Evolutionary conservation across 75 land plant genomes (phyloP).

Genomic region (Gnetum montanum): DNA sequence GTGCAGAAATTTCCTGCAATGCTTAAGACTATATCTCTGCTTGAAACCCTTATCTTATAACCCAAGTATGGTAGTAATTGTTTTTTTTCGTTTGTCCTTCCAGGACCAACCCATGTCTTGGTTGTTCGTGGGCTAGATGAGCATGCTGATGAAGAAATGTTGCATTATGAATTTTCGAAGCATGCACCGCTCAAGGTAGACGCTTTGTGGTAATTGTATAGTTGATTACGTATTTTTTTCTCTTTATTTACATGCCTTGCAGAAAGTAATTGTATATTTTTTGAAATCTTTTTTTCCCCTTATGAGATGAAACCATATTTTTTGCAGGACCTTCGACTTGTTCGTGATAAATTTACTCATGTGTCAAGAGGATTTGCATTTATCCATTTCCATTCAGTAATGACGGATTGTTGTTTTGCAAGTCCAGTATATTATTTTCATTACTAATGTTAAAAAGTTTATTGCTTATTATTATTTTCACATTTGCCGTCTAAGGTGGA

Average conservation of each 20-base stretch:
- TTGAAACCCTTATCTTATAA: too few relatives aligned
- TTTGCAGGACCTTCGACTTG: slow-evolving; percentile 90
- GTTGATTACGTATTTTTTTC: background rate
- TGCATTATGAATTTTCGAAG: slow-evolving; percentile 96
- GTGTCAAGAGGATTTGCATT: slow-evolving; percentile 97
- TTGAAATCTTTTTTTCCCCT: background rate
- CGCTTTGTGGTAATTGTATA: too few relatives aligned
- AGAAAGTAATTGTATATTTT: background rate
- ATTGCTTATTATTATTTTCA: background rate
- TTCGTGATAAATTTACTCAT: slow-evolving; percentile 91
- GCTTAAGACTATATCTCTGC: too few relatives aligned
- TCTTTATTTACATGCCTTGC: background rate
- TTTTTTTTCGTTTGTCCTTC: slow-evolving; percentile 6
- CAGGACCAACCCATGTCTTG: slow-evolving; percentile 92
- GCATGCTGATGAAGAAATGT: slow-evolving; percentile 93
- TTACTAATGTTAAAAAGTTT: background rate
- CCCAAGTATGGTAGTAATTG: too few relatives aligned
- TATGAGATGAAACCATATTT: background rate
- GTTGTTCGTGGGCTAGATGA: slow-evolving; percentile 97
- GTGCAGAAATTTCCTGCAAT: too few relatives aligned
- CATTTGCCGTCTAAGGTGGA: slow-evolving; percentile 49
- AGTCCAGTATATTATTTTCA: background rate
- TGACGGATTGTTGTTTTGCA: slow-evolving; percentile 1
- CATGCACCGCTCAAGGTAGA: slow-evolving; percentile 93
- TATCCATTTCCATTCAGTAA: slow-evolving; percentile 93